Percentiles rank a stretch among this genome's conserved stretches.
Evolutionary conservation across 495 filamentous ascomycete genomes (phyloP).

Genomic region (Podospora australis): DNA sequence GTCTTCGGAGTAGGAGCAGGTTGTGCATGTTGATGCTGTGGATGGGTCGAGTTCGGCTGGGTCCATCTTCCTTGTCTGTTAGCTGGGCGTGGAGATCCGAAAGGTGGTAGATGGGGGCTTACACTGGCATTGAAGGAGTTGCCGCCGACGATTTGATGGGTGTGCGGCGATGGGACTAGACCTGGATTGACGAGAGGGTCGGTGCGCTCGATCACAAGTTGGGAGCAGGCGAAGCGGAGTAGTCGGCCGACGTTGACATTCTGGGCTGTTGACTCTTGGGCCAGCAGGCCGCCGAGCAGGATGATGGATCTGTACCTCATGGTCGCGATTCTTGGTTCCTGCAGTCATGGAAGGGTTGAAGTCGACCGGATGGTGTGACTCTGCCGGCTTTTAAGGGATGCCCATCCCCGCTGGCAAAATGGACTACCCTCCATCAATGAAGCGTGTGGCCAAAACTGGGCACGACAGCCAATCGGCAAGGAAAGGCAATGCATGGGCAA

Average conservation of each 20-base stretch:
- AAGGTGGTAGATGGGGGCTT: background rate
- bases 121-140: conserved; percentile 34
- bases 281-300: too few relatives aligned
- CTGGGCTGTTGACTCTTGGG: background rate
- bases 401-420: background rate
- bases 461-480: background rate
- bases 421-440: background rate
- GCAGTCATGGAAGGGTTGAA: background rate
- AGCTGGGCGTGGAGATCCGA: background rate
- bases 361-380: background rate
- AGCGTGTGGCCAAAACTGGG: too few relatives aligned
- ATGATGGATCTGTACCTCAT: background rate
- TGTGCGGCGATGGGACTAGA: conserved; percentile 30
- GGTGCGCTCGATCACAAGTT: conserved; percentile 33
- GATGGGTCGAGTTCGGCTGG: conserved; percentile 22
- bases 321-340: background rate
- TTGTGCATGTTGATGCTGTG: conserved; percentile 27
- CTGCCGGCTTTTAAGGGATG: background rate
- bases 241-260: conserved; percentile 3
- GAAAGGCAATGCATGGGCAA: background rate
- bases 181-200: conserved; percentile 34
- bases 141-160: conserved; percentile 34
- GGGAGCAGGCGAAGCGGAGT: conserved; percentile 37
- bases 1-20: conserved; percentile 32
- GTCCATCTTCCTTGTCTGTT: background rate